phyloP scores from a whole-genome alignment of 306 rosid genomes.

The Mimosa pudica region DNA sequence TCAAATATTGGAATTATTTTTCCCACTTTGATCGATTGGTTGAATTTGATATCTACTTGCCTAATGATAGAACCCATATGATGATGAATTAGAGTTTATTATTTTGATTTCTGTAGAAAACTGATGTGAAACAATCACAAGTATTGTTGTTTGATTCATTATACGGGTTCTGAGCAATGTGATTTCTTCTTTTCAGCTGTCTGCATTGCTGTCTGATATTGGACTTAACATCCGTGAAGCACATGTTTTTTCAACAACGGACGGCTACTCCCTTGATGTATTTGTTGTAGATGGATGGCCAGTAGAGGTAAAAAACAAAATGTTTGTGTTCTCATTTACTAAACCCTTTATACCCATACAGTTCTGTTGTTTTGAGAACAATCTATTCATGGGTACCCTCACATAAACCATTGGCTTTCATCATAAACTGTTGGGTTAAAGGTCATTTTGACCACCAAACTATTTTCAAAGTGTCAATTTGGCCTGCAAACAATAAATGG shows the following conservation, averaged over 20 bases:
- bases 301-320: conserved; percentile 47
- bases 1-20: conserved; percentile 17
- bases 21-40: neutral
- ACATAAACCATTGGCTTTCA: conserved; percentile 23
- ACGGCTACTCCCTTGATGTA: conserved; percentile 57
- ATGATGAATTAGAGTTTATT: neutral
- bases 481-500: no score
- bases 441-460: no score
- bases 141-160: neutral
- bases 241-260: conserved; percentile 60
- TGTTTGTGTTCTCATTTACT: conserved; percentile 14
- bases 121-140: no score
- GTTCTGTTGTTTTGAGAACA: conserved; percentile 6
- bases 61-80: conserved; percentile 3
- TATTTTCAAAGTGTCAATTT: no score
- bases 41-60: neutral
- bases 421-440: neutral
- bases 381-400: conserved; percentile 20
- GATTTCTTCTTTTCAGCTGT: conserved; percentile 42
- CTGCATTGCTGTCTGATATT: conserved; percentile 62
- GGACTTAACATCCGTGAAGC: conserved; percentile 66
- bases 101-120: neutral
- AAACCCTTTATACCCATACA: neutral
- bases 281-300: conserved; percentile 77
- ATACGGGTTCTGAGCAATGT: neutral